Base-by-base conservation (phyloP, 208 protist genomes). In the Novymonas esmeraldas region DNA sequence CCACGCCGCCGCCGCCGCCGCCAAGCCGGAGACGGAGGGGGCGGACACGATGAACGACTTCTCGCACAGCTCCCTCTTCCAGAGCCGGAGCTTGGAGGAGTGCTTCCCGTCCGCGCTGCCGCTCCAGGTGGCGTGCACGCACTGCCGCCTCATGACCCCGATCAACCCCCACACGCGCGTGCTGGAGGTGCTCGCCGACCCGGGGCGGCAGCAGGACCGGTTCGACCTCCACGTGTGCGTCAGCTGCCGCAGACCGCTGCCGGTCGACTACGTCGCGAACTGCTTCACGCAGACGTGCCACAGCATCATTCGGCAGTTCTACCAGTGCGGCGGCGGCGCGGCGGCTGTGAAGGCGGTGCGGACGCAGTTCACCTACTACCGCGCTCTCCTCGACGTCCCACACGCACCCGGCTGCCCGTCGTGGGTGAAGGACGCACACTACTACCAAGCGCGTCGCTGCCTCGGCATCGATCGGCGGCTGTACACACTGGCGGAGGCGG, bases 311-410 rank as follows among this genome's bases (percentile, higher is more conserved):
- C 70, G 77, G n/a, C 77, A 92, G 60, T 97, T 97, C 68, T 97
- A 97, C 55, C 56, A 79, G 31, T 82, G 63, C 60, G 92, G 92
- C 46, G 92, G 89, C 31, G 64, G 55, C 29, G 57, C 67, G 9
- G 83, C 82, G 34, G 78, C 84, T 22, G 89, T 93, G 18, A 79
- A 78, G 14, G 80, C 82, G 16, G 51, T 97, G 41, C 80, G 92
- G 18, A 73, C 63, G 20, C 92, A 97, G 65, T 92, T 95, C 36
- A 93, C 92, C 2, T 97, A 93, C 70, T 94, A 90, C 80, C 84
- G 87, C 44, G 92, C 89, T 0, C 68, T 97, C 24, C 95, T 97
- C 80, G 92, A 95, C 55, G 76, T 93, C n/a, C 92, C 92, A 9
- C 89, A 93, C 60, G 78, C 80, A 0, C 87, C 85, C 5, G 89